A percentile compares a stretch with the other conserved stretches of the same genome.
Evolutionary conservation across 2,329 filamentous ascomycete species (phyloP).

Genomic region (Cordyceps javanica): DNA sequence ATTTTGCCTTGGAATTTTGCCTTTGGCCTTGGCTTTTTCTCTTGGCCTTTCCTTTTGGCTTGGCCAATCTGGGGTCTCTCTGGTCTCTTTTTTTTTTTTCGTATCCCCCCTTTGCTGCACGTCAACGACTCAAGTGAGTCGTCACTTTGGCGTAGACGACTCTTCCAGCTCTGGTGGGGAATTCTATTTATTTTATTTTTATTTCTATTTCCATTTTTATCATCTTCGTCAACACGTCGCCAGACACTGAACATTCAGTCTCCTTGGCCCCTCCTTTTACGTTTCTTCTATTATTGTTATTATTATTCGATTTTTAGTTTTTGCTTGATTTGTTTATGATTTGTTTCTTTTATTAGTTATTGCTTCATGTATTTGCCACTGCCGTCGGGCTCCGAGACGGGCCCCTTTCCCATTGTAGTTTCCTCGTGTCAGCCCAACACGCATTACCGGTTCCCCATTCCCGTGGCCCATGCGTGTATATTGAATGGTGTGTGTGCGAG

Average conservation of each 20-base stretch:
- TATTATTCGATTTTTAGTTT: neutral
- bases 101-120: no score
- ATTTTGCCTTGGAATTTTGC: neutral
- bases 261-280: no score
- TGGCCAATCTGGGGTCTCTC: no score
- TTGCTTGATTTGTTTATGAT: no score
- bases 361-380: neutral
- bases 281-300: no score
- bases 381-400: neutral
- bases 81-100: no score
- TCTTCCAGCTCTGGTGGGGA: neutral
- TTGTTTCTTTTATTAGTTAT: neutral
- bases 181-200: no score
- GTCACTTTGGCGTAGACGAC: slow-evolving; percentile 8
- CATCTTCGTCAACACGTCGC: no score
- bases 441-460: neutral
- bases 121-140: neutral
- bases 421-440: neutral
- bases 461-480: neutral
- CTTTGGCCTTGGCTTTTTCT: neutral
- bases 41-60: neutral
- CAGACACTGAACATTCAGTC: no score
- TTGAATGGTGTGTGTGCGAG: neutral
- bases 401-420: no score
- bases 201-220: no score